phyloP scores from a whole-genome alignment of 768 basidiomycete species.

The Hygrocybe coccinea region DNA sequence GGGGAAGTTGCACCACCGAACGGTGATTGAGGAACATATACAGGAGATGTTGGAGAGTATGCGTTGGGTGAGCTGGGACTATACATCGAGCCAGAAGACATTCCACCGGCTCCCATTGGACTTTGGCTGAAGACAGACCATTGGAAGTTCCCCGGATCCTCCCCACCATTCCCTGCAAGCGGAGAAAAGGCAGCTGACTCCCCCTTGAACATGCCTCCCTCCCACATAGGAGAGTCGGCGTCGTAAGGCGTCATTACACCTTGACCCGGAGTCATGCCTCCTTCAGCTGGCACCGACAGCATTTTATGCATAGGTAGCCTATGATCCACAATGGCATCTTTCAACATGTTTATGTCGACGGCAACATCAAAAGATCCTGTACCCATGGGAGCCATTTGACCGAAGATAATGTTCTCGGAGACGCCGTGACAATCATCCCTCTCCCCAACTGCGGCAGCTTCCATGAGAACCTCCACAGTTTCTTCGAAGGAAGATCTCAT shows the following conservation, averaged over 20 bases:
- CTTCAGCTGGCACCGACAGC: conserved; percentile 73
- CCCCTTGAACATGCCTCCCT: conserved; percentile 70
- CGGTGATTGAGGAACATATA: conserved; percentile 78
- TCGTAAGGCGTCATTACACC: conserved; percentile 97
- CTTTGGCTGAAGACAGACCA: conserved; percentile 78
- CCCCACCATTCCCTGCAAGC: conserved; percentile 78
- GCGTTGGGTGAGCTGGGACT: conserved; percentile 88
- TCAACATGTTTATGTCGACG: conserved; percentile 95
- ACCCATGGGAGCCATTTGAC: conserved; percentile 99
- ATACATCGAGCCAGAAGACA: conserved; percentile 85
- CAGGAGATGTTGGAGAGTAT: conserved; percentile 84
- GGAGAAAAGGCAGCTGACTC: conserved; percentile 94
- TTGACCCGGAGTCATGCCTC: conserved; percentile 86
- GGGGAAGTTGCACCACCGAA: conserved; percentile 80
- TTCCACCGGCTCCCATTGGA: conserved; percentile 75
- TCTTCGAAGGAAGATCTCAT: conserved; percentile 99
- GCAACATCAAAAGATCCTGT: conserved; percentile 95
- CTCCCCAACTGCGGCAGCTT: conserved; percentile 96
- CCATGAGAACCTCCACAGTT: conserved; percentile 89
- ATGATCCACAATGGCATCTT: conserved; percentile 96
- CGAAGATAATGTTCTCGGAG: conserved; percentile 99
- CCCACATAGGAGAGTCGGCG: conserved; percentile 82
- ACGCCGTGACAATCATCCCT: conserved; percentile 97
- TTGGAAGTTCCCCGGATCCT: conserved; percentile 73
- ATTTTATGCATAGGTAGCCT: conserved; percentile 81